Conservation (phyloP, 2,329 filamentous ascomycete species). For the Fusarium secorum region DNA sequence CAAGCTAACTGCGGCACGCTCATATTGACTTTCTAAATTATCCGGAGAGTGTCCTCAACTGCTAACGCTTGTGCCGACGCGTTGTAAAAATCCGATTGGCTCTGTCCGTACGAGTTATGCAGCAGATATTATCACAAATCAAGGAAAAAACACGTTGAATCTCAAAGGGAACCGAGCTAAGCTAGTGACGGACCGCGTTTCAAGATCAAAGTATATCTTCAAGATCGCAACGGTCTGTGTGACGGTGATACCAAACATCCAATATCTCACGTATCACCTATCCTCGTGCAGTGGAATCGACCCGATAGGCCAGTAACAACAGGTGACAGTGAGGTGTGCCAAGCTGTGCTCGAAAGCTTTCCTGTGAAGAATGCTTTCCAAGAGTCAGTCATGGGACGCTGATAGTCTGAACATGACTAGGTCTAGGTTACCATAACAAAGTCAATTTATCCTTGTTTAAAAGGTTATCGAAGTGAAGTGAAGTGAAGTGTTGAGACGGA, state of each 20-base stretch:
- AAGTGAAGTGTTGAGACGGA: neutral
- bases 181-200: conserved; percentile 1
- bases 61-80: neutral
- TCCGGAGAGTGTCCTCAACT: neutral
- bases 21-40: neutral
- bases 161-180: neutral
- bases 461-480: neutral
- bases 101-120: neutral
- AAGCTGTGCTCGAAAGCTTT: neutral
- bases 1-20: neutral
- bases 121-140: neutral
- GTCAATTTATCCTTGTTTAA: conserved; percentile 1
- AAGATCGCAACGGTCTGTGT: neutral
- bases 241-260: neutral
- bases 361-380: neutral
- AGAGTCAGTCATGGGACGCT: conserved; percentile 3
- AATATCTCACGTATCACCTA: neutral
- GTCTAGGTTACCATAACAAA: neutral
- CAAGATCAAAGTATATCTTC: conserved; percentile 10
- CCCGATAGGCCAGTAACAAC: conserved; percentile 4
- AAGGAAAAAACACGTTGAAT: neutral
- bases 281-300: conserved; percentile 2
- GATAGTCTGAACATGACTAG: conserved; percentile 3
- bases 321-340: neutral
- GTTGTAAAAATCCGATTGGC: neutral